These are phyloP conservation scores for Sporobolomyces phaffii DNA, from an alignment of 768 basidiomycete genomes.

Conservation along the genomic window DNA sequence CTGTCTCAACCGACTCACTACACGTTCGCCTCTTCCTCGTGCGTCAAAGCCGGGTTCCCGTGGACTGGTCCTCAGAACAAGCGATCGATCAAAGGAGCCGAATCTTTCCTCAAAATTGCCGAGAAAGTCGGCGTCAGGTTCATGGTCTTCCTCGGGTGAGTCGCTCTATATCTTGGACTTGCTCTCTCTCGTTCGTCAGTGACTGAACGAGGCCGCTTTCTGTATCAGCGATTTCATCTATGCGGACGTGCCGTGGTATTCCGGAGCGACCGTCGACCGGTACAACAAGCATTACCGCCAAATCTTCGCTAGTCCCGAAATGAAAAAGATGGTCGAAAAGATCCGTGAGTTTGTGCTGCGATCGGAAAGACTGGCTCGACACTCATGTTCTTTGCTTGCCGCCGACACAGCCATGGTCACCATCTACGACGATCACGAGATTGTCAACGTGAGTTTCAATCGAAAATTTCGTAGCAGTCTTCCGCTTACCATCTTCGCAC, in stretches of 20 bases:
- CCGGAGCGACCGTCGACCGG: conserved; percentile 53
- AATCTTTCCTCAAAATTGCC: conserved; percentile 29
- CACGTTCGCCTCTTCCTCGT: conserved; percentile 65
- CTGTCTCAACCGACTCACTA: conserved; percentile 53
- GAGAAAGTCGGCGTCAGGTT: conserved; percentile 49
- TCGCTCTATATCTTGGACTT: background rate
- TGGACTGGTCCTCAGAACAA: conserved; percentile 52
- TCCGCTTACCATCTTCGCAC: too few relatives aligned
- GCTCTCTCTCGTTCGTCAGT: background rate
- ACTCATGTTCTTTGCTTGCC: background rate
- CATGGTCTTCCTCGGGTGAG: conserved; percentile 58
- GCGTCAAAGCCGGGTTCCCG: conserved; percentile 66
- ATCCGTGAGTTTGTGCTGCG: conserved; percentile 51
- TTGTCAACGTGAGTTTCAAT: conserved; percentile 29
- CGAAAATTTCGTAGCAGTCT: too few relatives aligned
- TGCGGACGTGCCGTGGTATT: conserved; percentile 62
- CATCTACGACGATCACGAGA: conserved; percentile 58
- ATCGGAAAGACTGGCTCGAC: background rate
- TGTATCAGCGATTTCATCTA: conserved; percentile 59
- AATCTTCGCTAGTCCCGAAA: conserved; percentile 61
- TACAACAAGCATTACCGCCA: conserved; percentile 65
- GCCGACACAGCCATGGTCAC: conserved; percentile 4
- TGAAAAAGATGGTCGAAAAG: conserved; percentile 62
- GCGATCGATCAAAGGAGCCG: conserved; percentile 42
- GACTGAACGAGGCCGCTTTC: background rate